These are phyloP conservation scores for Colletotrichum scovillei DNA, from an alignment of 2,329 filamentous ascomycete species.

Conservation along the genomic window DNA sequence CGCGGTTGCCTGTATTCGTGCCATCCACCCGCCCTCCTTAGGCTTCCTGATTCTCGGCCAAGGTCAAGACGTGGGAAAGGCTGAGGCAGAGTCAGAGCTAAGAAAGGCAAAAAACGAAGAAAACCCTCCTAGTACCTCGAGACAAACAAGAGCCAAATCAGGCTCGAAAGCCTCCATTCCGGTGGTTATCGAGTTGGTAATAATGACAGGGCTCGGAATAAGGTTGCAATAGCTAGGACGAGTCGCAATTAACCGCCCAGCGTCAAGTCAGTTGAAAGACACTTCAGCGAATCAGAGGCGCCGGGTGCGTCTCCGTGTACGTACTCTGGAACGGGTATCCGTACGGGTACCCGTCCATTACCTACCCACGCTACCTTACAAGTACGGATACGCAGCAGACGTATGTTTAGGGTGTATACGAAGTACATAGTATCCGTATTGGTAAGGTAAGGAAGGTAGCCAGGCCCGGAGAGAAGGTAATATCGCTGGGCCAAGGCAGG, in stretches of 20 bases:
- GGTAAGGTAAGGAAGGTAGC: too few species aligned
- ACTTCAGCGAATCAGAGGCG: constrained; percentile 7
- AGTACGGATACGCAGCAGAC: too few species aligned
- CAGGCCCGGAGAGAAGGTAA: background rate
- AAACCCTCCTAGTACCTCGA: background rate
- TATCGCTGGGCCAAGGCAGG: background rate
- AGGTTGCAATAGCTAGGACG: constrained; percentile 26
- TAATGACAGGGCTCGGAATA: constrained; percentile 27
- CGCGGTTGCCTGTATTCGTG: background rate
- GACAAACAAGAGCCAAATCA: background rate
- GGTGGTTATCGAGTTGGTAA: constrained; percentile 3
- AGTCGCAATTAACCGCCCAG: constrained; percentile 24
- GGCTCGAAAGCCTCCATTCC: background rate
- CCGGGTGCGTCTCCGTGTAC: background rate
- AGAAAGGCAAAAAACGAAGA: background rate
- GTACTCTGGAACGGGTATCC: background rate
- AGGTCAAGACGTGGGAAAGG: constrained; percentile 6
- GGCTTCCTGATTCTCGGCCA: background rate
- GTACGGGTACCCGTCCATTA: background rate
- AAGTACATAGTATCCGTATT: too few species aligned
- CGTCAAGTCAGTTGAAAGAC: background rate
- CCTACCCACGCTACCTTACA: background rate
- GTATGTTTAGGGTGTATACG: too few species aligned
- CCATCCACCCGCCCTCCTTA: background rate
- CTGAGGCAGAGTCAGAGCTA: constrained; percentile 11